Percentiles rank a stretch among this genome's conserved stretches.
phyloP scores from a whole-genome alignment of 2,329 filamentous ascomycete genomes.

The Eurotiales sp. region DNA sequence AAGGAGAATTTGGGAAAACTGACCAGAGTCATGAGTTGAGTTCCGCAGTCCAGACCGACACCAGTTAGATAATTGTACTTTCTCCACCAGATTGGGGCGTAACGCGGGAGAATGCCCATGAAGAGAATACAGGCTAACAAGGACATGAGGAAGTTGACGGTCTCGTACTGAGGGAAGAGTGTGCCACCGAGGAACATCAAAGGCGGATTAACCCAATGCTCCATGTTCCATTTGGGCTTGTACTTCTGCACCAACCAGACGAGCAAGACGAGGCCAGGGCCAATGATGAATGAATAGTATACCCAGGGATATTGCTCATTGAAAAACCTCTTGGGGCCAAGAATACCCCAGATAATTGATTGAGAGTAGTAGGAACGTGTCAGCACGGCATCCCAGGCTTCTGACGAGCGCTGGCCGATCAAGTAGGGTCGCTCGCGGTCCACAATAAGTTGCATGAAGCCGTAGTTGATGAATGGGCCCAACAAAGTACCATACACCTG shows the following conservation, averaged over 20 bases:
- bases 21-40: slow-evolving; percentile 1
- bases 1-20: neutral
- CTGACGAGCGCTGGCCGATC: neutral
- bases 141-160: neutral
- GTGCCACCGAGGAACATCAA: neutral
- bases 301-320: neutral
- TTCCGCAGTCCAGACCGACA: slow-evolving; percentile 4
- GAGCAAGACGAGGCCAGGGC: neutral
- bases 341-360: slow-evolving; percentile 1
- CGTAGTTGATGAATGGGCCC: slow-evolving; percentile 5
- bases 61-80: slow-evolving; percentile 4
- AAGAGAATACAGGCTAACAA: neutral
- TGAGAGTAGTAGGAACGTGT: neutral
- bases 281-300: neutral
- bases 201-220: neutral
- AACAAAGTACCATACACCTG: neutral
- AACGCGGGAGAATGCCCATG: slow-evolving; percentile 1
- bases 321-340: slow-evolving; percentile 2
- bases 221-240: slow-evolving; percentile 5
- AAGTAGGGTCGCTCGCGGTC: neutral
- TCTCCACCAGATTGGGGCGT: neutral
- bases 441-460: neutral
- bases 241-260: slow-evolving; percentile 5
- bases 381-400: neutral
- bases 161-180: neutral